Evolutionary conservation across 2,329 filamentous ascomycete species (phyloP), one percentile per base, ranked within the genome.

Genomic region (Ilyonectria destructans): DNA sequence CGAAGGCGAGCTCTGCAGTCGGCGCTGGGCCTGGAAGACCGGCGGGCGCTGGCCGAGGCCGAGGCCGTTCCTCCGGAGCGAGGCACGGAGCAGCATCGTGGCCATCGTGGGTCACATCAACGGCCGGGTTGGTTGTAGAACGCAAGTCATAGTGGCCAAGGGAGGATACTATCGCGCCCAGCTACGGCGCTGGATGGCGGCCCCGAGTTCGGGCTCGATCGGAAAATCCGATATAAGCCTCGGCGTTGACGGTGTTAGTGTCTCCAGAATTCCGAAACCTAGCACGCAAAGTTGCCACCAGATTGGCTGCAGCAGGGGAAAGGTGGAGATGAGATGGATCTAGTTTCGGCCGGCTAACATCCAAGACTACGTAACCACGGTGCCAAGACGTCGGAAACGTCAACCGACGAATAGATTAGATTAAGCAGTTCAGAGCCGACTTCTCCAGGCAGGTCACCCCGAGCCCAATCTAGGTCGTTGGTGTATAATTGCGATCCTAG

Each of bases 71-170:
- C 63, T 68, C 55, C 59, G 71, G 6, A 73, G 63, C 23, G 64
- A 65, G 13, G 57, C 60, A 29, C 74, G 74, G 45, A 76, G 62
- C 35, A 76, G 29, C 6, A 66, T 61, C 58, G 72, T 69, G 52
- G 69, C 59, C 71, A 74, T 75, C 29, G 54, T 62, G 62, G 13
- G 29, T 45, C 26, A 49, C 23, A 55, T 37, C 26, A 33, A 45
- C 49, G 43, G 43, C 35, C 17, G 43, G 26, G 19, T 10, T 29
- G 57, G 23, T 26, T 56, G 29, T 23, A 37, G 57, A 58, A 58
- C 10, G 9, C 23, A 58, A 55, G n/a, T 31, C 69, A 69, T 70
- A 49, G 40, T 55, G n/a, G 58, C 49, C 13, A 23, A 37, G 29
- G 45, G 40, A 49, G 23, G 19, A 23, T 35, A 35, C 33, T 56